Conservation (phyloP, 2,329 filamentous ascomycete species). For the Arthrobotrys sphaeroides region DNA sequence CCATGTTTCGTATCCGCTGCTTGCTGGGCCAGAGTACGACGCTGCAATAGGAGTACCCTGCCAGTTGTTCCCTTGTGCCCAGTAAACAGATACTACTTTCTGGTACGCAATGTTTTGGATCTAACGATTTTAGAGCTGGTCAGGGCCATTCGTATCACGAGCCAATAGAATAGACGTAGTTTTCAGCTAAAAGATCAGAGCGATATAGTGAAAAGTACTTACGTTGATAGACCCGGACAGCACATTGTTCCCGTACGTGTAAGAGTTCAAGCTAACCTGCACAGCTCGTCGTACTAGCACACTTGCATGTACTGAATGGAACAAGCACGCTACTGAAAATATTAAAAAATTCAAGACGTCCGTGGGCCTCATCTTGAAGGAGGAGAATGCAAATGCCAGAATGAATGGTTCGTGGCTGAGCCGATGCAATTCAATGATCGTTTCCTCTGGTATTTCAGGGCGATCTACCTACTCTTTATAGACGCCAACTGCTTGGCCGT, state of each 20-base stretch:
- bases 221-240: constrained; percentile 58
- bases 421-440: not conserved
- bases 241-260: constrained; percentile 56
- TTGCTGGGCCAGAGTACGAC: constrained; percentile 52
- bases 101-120: constrained; percentile 58
- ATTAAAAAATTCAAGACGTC: constrained; percentile 9
- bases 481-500: not conserved
- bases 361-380: constrained; percentile 16
- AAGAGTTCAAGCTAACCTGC: constrained; percentile 56
- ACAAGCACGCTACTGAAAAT: constrained; percentile 18
- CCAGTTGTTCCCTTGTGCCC: constrained; percentile 57
- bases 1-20: constrained; percentile 57
- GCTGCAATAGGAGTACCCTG: constrained; percentile 53
- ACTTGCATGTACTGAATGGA: constrained; percentile 20
- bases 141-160: not conserved
- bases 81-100: constrained; percentile 57
- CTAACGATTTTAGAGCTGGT: constrained; percentile 31
- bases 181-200: not conserved
- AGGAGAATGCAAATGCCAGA: not conserved
- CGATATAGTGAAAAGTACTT: no score
- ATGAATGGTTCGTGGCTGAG: not conserved
- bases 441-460: not conserved
- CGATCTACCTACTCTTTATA: constrained; percentile 29
- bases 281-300: constrained; percentile 55
- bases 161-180: not conserved